Conservation (phyloP, 805 yeast genomes). For the Ogataea methanolica region DNA sequence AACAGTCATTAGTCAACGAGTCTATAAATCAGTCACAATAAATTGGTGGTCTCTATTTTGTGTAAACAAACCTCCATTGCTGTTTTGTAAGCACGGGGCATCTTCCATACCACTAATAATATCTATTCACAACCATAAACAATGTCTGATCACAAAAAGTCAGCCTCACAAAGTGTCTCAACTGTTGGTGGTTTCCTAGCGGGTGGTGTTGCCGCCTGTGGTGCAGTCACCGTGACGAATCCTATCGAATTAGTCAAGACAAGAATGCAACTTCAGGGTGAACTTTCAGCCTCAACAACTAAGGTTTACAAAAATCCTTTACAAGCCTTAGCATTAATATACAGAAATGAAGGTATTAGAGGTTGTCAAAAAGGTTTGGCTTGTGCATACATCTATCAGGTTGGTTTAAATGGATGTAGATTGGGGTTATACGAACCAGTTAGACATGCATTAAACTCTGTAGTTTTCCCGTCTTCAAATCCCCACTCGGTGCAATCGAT, state of each 20-base stretch:
- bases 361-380: conserved; percentile 88
- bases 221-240: conserved; percentile 95
- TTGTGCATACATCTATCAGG: conserved; percentile 87
- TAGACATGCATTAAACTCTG: conserved; percentile 52
- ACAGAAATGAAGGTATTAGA: conserved; percentile 74
- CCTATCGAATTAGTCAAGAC: conserved; percentile 95
- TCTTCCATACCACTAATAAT: too few relatives aligned
- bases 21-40: too few relatives aligned
- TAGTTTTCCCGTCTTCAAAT: conserved; percentile 48
- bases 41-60: too few relatives aligned
- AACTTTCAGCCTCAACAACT: conserved; percentile 52
- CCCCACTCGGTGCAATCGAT: conserved; percentile 44
- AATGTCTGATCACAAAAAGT: conserved; percentile 16
- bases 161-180: conserved; percentile 56
- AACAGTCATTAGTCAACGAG: too few relatives aligned
- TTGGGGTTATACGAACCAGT: conserved; percentile 92
- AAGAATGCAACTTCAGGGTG: conserved; percentile 96
- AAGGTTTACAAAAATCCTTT: conserved; percentile 71
- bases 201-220: conserved; percentile 94
- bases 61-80: too few relatives aligned
- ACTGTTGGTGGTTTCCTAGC: conserved; percentile 80
- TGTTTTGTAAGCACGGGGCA: too few relatives aligned
- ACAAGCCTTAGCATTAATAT: conserved; percentile 75
- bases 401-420: conserved; percentile 90
- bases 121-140: too few relatives aligned